Evolutionary conservation across 768 basidiomycete genomes (phyloP).

Genomic region (Termitomyces sp.): DNA sequence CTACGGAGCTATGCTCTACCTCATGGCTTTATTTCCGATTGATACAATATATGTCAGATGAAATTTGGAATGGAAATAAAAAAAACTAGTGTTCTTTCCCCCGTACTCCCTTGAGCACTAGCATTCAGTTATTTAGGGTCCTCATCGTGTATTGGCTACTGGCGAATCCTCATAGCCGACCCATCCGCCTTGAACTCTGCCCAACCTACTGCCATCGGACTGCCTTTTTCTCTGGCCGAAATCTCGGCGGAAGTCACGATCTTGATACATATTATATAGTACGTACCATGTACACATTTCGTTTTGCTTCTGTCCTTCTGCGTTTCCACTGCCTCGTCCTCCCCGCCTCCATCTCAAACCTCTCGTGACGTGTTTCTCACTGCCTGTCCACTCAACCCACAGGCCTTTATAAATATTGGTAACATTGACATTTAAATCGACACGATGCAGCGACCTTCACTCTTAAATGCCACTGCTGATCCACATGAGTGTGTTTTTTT

Average conservation of each 20-base stretch:
- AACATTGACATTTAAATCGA: slow-evolving; percentile 1
- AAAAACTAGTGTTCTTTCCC: neutral
- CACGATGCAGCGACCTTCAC: slow-evolving; percentile 31
- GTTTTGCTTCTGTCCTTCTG: neutral
- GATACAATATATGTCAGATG: slow-evolving; percentile 9
- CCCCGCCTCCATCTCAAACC: neutral
- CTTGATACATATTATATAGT: slow-evolving; percentile 11
- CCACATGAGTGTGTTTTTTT: slow-evolving; percentile 32
- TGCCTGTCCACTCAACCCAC: neutral
- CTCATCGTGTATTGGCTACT: neutral
- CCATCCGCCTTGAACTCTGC: neutral
- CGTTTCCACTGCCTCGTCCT: neutral
- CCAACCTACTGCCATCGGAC: neutral
- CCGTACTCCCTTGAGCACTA: neutral
- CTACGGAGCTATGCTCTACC: slow-evolving; percentile 9
- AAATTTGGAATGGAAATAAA: neutral
- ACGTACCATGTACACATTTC: slow-evolving; percentile 1
- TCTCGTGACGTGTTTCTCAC: slow-evolving; percentile 8
- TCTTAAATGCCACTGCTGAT: slow-evolving; percentile 25
- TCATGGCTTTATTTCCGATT: slow-evolving; percentile 20
- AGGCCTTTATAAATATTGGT: neutral
- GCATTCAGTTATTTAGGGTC: neutral
- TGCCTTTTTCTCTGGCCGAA: slow-evolving; percentile 9
- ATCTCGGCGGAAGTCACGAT: slow-evolving; percentile 1
- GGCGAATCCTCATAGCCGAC: neutral